phyloP scores from a whole-genome alignment of 2,329 filamentous ascomycete species.

The Clathrospora elynae region DNA sequence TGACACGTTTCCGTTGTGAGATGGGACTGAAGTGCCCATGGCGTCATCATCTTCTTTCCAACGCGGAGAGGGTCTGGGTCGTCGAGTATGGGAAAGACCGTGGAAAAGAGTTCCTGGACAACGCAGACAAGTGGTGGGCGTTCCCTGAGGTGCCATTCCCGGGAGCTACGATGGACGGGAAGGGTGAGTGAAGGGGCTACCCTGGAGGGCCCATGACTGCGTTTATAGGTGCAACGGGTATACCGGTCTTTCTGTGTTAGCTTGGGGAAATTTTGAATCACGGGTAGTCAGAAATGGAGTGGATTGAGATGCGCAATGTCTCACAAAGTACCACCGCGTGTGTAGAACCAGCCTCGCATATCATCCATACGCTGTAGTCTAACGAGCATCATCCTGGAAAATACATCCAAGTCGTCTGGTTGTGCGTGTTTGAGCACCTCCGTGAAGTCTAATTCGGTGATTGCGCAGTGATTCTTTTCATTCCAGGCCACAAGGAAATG shows the following conservation, averaged over 20 bases:
- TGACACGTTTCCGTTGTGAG: slow-evolving; percentile 12
- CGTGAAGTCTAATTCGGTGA: slow-evolving; percentile 37
- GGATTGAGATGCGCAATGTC: neutral
- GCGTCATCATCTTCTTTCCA: slow-evolving; percentile 19
- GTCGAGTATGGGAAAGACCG: neutral
- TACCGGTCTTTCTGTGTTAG: neutral
- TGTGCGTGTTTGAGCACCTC: slow-evolving; percentile 28
- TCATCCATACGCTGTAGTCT: slow-evolving; percentile 37
- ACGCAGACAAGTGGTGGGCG: slow-evolving; percentile 1
- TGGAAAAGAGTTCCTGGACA: slow-evolving; percentile 8
- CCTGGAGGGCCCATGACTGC: neutral
- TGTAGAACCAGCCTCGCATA: slow-evolving; percentile 38
- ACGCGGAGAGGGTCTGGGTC: slow-evolving; percentile 13
- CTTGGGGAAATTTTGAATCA: neutral
- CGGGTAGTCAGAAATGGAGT: neutral
- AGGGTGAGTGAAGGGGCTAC: neutral
- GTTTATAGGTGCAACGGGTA: neutral
- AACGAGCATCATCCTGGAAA: slow-evolving; percentile 38
- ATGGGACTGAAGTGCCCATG: slow-evolving; percentile 17
- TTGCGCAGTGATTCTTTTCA: slow-evolving; percentile 33
- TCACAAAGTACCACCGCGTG: slow-evolving; percentile 23
- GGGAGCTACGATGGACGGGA: slow-evolving; percentile 6
- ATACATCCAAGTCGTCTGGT: slow-evolving; percentile 38
- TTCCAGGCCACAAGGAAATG: slow-evolving; percentile 44
- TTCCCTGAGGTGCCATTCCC: slow-evolving; percentile 15